Evolutionary conservation across 768 basidiomycete species (phyloP).

Genomic region (Galerina marginata): DNA sequence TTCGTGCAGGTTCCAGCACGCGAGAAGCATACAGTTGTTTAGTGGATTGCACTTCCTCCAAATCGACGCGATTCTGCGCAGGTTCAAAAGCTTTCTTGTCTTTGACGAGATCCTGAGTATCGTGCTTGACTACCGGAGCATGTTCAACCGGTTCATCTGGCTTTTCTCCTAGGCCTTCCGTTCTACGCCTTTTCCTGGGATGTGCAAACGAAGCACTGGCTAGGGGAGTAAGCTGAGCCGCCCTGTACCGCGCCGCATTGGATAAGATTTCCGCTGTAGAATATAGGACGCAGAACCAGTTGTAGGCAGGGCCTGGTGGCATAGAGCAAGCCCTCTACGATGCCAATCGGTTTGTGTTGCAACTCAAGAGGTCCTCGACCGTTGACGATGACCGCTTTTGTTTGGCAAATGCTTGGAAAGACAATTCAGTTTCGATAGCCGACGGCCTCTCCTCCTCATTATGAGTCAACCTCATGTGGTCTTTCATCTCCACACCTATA

Average conservation of each 20-base stretch:
- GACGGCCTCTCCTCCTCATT: too few species aligned
- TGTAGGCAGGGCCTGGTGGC: conserved; percentile 74
- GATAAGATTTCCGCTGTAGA: conserved; percentile 64
- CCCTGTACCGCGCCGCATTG: conserved; percentile 66
- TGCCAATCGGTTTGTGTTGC: too few species aligned
- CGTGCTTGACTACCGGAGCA: neutral
- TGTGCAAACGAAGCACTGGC: conserved; percentile 17
- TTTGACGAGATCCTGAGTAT: neutral
- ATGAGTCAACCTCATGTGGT: too few species aligned
- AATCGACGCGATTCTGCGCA: neutral
- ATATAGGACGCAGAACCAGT: conserved; percentile 72
- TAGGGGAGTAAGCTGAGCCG: conserved; percentile 41
- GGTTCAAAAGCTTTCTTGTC: neutral
- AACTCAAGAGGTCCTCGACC: too few species aligned
- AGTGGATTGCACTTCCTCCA: neutral
- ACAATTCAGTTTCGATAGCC: too few species aligned
- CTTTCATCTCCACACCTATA: too few species aligned
- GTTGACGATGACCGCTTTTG: too few species aligned
- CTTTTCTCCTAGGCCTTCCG: conserved; percentile 9
- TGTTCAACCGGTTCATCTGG: neutral
- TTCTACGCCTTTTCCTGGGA: conserved; percentile 24
- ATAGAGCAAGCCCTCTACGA: conserved; percentile 36
- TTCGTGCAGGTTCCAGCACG: neutral
- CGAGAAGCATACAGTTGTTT: neutral
- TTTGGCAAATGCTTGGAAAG: too few species aligned